Evolutionary conservation across 2,329 filamentous ascomycete genomes (phyloP).

Genomic region (Herpomyces periplanetae): DNA sequence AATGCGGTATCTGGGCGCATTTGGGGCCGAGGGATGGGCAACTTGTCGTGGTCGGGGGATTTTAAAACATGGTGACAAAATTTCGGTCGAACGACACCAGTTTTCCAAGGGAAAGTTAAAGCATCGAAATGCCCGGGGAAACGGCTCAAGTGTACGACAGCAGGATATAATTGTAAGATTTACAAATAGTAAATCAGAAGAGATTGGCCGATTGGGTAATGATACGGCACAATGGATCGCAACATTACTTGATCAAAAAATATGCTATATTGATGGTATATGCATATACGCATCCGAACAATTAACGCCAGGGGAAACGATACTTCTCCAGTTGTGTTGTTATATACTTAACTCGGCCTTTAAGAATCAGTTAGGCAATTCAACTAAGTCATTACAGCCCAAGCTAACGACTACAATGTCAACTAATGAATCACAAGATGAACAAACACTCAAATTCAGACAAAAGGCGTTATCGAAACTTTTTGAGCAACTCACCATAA

Average conservation of each 20-base stretch:
- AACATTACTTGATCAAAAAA: slow-evolving; percentile 49
- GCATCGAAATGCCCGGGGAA: slow-evolving; percentile 7
- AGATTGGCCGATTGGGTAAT: slow-evolving; percentile 52
- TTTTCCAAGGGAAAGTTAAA: slow-evolving; percentile 13
- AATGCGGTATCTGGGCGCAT: slow-evolving; percentile 47
- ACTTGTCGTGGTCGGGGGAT: slow-evolving; percentile 40
- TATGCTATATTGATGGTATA: slow-evolving; percentile 49
- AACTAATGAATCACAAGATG: slow-evolving; percentile 44
- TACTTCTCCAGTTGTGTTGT: slow-evolving; percentile 57
- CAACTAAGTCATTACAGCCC: slow-evolving; percentile 19
- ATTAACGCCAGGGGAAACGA: slow-evolving; percentile 54
- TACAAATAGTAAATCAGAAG: slow-evolving; percentile 32
- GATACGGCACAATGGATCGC: slow-evolving; percentile 75
- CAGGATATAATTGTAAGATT: slow-evolving; percentile 71
- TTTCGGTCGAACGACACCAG: slow-evolving; percentile 55
- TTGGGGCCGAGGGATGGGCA: slow-evolving; percentile 67
- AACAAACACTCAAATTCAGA: slow-evolving; percentile 39
- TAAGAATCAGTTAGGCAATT: slow-evolving; percentile 16
- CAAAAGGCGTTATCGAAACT: slow-evolving; percentile 62
- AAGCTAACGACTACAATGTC: slow-evolving; percentile 36
- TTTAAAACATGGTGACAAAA: slow-evolving; percentile 37
- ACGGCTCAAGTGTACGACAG: slow-evolving; percentile 18
- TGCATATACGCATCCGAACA: slow-evolving; percentile 65
- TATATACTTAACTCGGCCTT: slow-evolving; percentile 38
- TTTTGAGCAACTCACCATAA: slow-evolving; percentile 52